These are phyloP conservation scores for Penicillium verhagenii DNA, from an alignment of 495 filamentous ascomycete species.

Conservation along the genomic window DNA sequence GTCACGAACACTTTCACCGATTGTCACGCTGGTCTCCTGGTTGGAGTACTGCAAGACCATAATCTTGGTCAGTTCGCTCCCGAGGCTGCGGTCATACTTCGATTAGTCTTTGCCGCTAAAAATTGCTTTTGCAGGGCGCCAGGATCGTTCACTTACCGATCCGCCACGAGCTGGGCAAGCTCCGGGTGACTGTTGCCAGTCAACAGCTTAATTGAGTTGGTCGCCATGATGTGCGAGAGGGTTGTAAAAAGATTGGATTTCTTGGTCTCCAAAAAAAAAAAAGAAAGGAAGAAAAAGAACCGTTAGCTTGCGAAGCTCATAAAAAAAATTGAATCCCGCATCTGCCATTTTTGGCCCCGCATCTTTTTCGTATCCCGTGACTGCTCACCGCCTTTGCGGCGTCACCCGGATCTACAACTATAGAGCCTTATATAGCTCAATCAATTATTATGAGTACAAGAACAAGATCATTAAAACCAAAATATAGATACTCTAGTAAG, in stretches of 20 bases:
- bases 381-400: conserved; percentile 19
- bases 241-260: background rate
- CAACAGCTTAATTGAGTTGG: conserved; percentile 94
- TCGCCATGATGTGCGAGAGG: conserved; percentile 53
- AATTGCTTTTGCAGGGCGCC: conserved; percentile 5
- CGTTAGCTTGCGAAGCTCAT: conserved; percentile 5
- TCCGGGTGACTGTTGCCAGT: conserved; percentile 94
- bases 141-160: conserved; percentile 60
- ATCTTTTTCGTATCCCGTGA: conserved; percentile 41
- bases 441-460: no score
- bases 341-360: conserved; percentile 21
- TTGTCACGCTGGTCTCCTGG: conserved; percentile 94
- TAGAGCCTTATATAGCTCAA: background rate
- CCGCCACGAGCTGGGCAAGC: conserved; percentile 84
- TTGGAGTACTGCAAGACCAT: conserved; percentile 96
- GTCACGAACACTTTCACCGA: conserved; percentile 94
- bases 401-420: background rate
- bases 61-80: conserved; percentile 90
- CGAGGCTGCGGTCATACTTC: conserved; percentile 57
- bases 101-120: conserved; percentile 4
- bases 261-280: conserved; percentile 5
- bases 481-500: conserved; percentile 23
- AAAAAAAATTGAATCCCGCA: conserved; percentile 24
- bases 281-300: conserved; percentile 3
- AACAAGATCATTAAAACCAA: conserved; percentile 2